Evolutionary conservation across 257 asterid species (phyloP).

Genomic region (Henckelia pumila): DNA sequence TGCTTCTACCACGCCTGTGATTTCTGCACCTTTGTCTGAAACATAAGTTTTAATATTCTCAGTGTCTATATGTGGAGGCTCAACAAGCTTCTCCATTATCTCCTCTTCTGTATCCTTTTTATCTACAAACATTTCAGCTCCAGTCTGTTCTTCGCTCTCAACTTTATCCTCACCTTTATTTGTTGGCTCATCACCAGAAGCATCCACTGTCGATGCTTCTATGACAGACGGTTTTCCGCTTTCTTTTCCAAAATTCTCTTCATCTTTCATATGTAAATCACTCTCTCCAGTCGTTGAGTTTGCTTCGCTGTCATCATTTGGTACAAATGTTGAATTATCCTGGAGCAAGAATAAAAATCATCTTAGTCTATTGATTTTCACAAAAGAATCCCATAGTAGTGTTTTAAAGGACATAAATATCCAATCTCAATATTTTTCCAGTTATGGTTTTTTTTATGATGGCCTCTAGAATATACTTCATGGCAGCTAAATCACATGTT

Average conservation of each 20-base stretch:
- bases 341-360: neutral
- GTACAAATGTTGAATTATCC: neutral
- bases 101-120: constrained; percentile 9
- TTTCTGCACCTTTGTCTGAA: constrained; percentile 23
- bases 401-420: no score
- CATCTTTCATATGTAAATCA: neutral
- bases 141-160: constrained; percentile 1
- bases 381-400: neutral
- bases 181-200: constrained; percentile 1
- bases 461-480: neutral
- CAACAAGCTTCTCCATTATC: neutral
- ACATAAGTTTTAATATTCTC: constrained; percentile 8
- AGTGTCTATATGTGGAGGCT: neutral
- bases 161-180: neutral
- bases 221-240: neutral
- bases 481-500: no score
- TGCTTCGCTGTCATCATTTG: neutral
- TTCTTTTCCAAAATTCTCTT: no score
- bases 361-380: neutral
- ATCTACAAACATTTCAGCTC: neutral
- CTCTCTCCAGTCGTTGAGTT: neutral
- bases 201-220: neutral
- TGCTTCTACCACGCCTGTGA: neutral
- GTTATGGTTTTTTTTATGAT: neutral
- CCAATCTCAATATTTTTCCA: neutral